Evolutionary conservation across 805 yeast genomes (phyloP).

Genomic region (Lipomyces yamanashiensis): DNA sequence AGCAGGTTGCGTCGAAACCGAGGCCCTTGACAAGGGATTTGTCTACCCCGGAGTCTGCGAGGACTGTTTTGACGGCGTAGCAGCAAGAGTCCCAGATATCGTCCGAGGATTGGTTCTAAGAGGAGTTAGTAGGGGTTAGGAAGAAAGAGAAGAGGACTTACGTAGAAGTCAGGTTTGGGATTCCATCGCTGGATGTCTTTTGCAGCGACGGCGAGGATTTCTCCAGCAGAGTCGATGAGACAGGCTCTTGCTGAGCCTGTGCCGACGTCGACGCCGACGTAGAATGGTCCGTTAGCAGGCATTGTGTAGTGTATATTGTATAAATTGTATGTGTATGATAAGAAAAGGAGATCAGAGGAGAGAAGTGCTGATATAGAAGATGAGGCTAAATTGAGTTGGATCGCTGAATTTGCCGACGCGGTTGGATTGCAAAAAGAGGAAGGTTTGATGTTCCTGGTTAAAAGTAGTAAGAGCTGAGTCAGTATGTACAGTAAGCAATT

Average conservation of each 20-base stretch:
- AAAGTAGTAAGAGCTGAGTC: neutral
- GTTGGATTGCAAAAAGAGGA: neutral
- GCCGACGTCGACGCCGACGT: conserved; percentile 93
- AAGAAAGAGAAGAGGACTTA: conserved; percentile 11
- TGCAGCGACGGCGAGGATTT: conserved; percentile 72
- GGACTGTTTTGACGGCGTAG: conserved; percentile 74
- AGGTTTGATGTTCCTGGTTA: neutral
- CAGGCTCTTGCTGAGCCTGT: conserved; percentile 98
- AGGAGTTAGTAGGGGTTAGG: neutral
- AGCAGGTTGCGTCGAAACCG: conserved; percentile 98
- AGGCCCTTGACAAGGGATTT: conserved; percentile 75
- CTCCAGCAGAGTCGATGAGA: conserved; percentile 80
- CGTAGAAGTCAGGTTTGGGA: conserved; percentile 56
- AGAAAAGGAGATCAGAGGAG: neutral
- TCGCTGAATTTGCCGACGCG: neutral
- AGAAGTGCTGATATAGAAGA: neutral
- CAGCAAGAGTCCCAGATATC: conserved; percentile 91
- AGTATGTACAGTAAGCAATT: no score
- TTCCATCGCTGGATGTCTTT: conserved; percentile 69
- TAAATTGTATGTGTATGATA: no score
- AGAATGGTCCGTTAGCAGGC: conserved; percentile 46
- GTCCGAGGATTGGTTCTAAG: conserved; percentile 75
- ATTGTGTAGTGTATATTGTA: neutral
- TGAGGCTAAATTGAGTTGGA: conserved; percentile 3
- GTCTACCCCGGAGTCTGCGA: conserved; percentile 75